phyloP scores from a whole-genome alignment of 495 filamentous ascomycete species.

The Neurospora pannonica region DNA sequence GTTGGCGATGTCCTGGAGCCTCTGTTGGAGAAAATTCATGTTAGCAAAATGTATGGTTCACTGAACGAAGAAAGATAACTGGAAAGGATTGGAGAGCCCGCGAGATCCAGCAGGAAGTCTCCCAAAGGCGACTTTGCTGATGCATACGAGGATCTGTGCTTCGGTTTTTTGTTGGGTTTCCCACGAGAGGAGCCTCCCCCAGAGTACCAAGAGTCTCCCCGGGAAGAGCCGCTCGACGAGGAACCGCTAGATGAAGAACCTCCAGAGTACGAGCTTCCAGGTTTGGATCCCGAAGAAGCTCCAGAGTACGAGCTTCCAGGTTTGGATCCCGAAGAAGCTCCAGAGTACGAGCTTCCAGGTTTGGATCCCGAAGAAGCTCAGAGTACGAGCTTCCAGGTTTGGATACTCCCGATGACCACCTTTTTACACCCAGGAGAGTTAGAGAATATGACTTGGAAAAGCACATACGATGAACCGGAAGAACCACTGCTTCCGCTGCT shows the following conservation, averaged over 20 bases:
- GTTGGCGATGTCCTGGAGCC: conserved; percentile 18
- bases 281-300: neutral
- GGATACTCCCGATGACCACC: neutral
- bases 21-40: conserved; percentile 2
- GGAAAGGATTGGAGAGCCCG: neutral
- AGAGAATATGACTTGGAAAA: neutral
- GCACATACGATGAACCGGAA: conserved; percentile 3
- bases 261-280: neutral
- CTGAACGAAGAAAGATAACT: neutral
- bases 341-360: neutral
- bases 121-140: neutral
- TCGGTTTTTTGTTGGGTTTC: neutral
- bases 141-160: neutral
- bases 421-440: neutral
- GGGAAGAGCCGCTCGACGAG: neutral
- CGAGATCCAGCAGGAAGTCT: neutral
- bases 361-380: neutral
- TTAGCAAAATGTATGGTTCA: neutral
- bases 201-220: neutral
- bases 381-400: neutral
- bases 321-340: neutral
- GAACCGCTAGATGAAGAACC: neutral
- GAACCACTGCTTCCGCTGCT: neutral
- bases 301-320: neutral
- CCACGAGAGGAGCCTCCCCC: neutral